These are phyloP conservation scores for Backusella tuberculispora DNA, from an alignment of 192 early-diverging fungal species.

Conservation along the genomic window DNA sequence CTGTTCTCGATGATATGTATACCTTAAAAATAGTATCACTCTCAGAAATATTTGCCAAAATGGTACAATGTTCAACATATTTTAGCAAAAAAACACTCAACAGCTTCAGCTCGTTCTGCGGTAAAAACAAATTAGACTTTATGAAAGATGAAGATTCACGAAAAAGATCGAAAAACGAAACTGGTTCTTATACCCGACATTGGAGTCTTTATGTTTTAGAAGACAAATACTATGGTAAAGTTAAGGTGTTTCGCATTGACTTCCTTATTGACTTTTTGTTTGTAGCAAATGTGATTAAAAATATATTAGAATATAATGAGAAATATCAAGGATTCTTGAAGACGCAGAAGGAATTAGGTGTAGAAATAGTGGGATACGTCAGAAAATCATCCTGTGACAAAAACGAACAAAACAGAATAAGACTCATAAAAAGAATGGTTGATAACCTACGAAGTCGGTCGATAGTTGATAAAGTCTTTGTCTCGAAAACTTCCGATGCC, in stretches of 20 bases:
- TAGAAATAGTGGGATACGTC: slow-evolving; percentile 3
- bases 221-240: slow-evolving; percentile 12
- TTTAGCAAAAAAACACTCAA: slow-evolving; percentile 7
- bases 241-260: slow-evolving; percentile 9
- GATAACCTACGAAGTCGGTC: slow-evolving; percentile 9
- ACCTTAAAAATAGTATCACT: neutral
- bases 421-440: slow-evolving; percentile 8
- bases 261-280: slow-evolving; percentile 17
- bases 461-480: slow-evolving; percentile 6
- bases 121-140: slow-evolving; percentile 9
- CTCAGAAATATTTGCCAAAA: neutral
- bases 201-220: slow-evolving; percentile 7
- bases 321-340: slow-evolving; percentile 5
- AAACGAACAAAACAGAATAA: slow-evolving; percentile 12
- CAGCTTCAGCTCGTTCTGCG: slow-evolving; percentile 5
- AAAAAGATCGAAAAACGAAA: neutral
- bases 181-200: slow-evolving; percentile 1
- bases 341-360: neutral
- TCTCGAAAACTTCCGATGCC: slow-evolving; percentile 3
- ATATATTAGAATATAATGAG: slow-evolving; percentile 4
- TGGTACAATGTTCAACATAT: slow-evolving; percentile 12
- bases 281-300: slow-evolving; percentile 8
- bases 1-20: slow-evolving; percentile 16
- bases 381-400: slow-evolving; percentile 10
- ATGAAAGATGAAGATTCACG: neutral